These are phyloP conservation scores for Vanrija humicola DNA, from an alignment of 1,284 basidiomycete genomes.

Conservation along the genomic window DNA sequence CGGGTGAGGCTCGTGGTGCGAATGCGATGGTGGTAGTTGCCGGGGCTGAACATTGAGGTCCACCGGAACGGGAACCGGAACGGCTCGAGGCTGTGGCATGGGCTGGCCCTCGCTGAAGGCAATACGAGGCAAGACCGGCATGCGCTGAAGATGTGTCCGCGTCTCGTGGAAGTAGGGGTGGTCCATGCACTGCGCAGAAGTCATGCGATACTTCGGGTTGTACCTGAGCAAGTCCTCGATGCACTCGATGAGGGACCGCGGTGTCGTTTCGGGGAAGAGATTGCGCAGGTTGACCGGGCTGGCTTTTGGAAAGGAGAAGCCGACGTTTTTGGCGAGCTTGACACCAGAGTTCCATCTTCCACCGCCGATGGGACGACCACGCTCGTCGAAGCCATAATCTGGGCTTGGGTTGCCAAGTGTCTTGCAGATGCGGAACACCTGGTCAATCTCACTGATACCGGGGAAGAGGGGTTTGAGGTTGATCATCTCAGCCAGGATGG, in stretches of 20 bases:
- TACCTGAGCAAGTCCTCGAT: slow-evolving; percentile 89
- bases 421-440: slow-evolving; percentile 84
- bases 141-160: slow-evolving; percentile 53
- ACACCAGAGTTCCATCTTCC: slow-evolving; percentile 82
- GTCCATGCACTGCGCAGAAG: slow-evolving; percentile 77
- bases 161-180: slow-evolving; percentile 78
- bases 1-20: slow-evolving; percentile 48
- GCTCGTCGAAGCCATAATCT: slow-evolving; percentile 72
- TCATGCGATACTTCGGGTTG: slow-evolving; percentile 80
- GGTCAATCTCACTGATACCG: slow-evolving; percentile 93
- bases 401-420: slow-evolving; percentile 86
- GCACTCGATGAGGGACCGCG: slow-evolving; percentile 79
- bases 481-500: slow-evolving; percentile 94
- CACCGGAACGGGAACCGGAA: background rate
- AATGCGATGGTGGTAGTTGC: slow-evolving; percentile 60
- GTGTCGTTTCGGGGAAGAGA: slow-evolving; percentile 75
- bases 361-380: slow-evolving; percentile 71
- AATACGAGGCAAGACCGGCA: slow-evolving; percentile 58
- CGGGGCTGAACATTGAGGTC: slow-evolving; percentile 56
- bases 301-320: slow-evolving; percentile 87
- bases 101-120: slow-evolving; percentile 46
- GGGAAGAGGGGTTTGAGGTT: slow-evolving; percentile 95
- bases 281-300: slow-evolving; percentile 70
- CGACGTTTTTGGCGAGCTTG: slow-evolving; percentile 76
- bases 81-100: slow-evolving; percentile 16